Percentiles rank a stretch among this genome's conserved stretches.
Conservation (phyloP, 208 protist species). For the Crithidia mellificae region DNA sequence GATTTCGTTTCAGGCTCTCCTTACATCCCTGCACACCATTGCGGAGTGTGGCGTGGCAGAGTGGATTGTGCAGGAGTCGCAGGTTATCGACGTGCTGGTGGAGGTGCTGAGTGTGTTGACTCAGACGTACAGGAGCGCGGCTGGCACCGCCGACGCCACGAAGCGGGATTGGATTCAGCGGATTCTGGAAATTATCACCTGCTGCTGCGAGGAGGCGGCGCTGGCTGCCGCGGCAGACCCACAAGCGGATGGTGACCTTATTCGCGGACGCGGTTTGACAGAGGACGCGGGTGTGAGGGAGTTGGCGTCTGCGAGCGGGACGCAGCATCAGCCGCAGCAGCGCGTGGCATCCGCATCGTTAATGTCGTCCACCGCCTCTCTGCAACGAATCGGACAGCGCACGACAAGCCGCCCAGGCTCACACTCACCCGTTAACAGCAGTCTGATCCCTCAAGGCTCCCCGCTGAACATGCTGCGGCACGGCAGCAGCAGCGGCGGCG, state of each 20-base stretch:
- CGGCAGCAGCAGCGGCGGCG: too few relatives aligned
- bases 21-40: slow-evolving; percentile 21
- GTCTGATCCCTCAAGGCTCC: slow-evolving; percentile 1
- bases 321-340: background rate
- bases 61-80: slow-evolving; percentile 43
- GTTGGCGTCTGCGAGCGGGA: background rate
- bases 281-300: slow-evolving; percentile 11
- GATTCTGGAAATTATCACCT: slow-evolving; percentile 16
- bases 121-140: too few relatives aligned
- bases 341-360: background rate
- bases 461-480: slow-evolving; percentile 14
- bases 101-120: slow-evolving; percentile 40
- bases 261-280: slow-evolving; percentile 20
- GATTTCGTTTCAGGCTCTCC: slow-evolving; percentile 16
- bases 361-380: slow-evolving; percentile 12
- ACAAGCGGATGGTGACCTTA: slow-evolving; percentile 6
- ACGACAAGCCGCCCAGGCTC: background rate
- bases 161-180: slow-evolving; percentile 13
- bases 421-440: background rate
- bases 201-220: slow-evolving; percentile 26
- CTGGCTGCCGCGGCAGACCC: background rate
- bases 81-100: slow-evolving; percentile 44
- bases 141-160: too few relatives aligned
- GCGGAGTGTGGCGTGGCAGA: slow-evolving; percentile 33
- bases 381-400: background rate